These are phyloP conservation scores for Venturia effusa DNA, from an alignment of 2,329 filamentous ascomycete genomes.

Conservation along the genomic window DNA sequence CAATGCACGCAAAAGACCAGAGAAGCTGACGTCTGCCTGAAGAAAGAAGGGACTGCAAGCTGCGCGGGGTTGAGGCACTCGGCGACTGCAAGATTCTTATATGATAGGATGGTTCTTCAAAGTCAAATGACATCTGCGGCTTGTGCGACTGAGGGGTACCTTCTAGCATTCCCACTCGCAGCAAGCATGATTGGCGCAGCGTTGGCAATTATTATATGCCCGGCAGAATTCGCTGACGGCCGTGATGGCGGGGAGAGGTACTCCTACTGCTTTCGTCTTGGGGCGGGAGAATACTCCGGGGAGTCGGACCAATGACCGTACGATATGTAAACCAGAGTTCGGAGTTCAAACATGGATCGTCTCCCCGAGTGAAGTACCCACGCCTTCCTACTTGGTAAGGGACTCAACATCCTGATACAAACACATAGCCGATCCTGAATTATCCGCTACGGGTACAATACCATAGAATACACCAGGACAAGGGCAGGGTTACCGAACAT, in stretches of 20 bases:
- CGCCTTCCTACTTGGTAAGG: too few relatives aligned
- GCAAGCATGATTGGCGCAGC: not conserved
- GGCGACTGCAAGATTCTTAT: not conserved
- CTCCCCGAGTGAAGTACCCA: too few relatives aligned
- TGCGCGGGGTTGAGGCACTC: not conserved
- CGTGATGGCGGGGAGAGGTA: not conserved
- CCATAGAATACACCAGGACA: too few relatives aligned
- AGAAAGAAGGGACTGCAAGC: not conserved
- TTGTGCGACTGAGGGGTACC: not conserved
- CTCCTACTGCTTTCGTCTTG: not conserved
- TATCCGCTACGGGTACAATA: too few relatives aligned
- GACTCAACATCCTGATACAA: too few relatives aligned
- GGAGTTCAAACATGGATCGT: not conserved
- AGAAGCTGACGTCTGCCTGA: not conserved
- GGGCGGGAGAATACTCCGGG: not conserved
- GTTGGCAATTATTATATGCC: not conserved
- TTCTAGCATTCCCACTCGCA: not conserved
- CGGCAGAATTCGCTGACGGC: not conserved
- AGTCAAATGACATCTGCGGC: not conserved
- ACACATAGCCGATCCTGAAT: too few relatives aligned
- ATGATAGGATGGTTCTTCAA: not conserved
- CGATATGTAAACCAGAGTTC: not conserved
- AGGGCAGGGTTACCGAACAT: not conserved
- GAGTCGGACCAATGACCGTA: not conserved
- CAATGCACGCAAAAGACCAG: not conserved